These are phyloP conservation scores for Termitomyces sp. DNA, from an alignment of 768 basidiomycete species.

Conservation along the genomic window DNA sequence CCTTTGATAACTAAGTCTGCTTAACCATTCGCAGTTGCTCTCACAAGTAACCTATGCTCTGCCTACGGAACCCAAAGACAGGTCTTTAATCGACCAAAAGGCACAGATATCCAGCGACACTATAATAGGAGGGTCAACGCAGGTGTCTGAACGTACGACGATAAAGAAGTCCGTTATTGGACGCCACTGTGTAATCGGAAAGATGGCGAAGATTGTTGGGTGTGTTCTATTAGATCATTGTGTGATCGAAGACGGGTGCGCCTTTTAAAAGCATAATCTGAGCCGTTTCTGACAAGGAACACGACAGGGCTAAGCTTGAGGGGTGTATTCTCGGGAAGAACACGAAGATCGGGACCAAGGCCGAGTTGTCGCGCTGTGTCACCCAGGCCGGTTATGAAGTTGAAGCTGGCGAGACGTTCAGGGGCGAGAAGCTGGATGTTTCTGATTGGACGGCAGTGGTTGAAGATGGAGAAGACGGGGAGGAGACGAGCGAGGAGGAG, in stretches of 20 bases:
- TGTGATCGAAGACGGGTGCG: slow-evolving; percentile 80
- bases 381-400: slow-evolving; percentile 80
- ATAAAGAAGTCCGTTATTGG: slow-evolving; percentile 81
- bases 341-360: slow-evolving; percentile 66
- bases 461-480: background rate
- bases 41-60: slow-evolving; percentile 44
- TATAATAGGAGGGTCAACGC: slow-evolving; percentile 77
- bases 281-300: slow-evolving; percentile 1
- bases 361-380: slow-evolving; percentile 60
- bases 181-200: slow-evolving; percentile 79
- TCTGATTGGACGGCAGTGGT: slow-evolving; percentile 16
- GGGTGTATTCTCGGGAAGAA: slow-evolving; percentile 71
- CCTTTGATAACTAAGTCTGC: background rate
- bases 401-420: slow-evolving; percentile 30
- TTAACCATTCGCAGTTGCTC: slow-evolving; percentile 37
- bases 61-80: slow-evolving; percentile 55
- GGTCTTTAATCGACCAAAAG: slow-evolving; percentile 68
- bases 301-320: slow-evolving; percentile 63
- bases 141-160: slow-evolving; percentile 70
- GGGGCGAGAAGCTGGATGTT: slow-evolving; percentile 16
- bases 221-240: slow-evolving; percentile 89
- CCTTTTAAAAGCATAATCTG: background rate
- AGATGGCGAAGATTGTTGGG: slow-evolving; percentile 75
- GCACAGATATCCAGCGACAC: slow-evolving; percentile 82
- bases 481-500: background rate